A percentile compares a stretch with the other conserved stretches of the same genome.
Evolutionary conservation across 495 filamentous ascomycete genomes (phyloP).

Genomic region (Neurospora pannonica): DNA sequence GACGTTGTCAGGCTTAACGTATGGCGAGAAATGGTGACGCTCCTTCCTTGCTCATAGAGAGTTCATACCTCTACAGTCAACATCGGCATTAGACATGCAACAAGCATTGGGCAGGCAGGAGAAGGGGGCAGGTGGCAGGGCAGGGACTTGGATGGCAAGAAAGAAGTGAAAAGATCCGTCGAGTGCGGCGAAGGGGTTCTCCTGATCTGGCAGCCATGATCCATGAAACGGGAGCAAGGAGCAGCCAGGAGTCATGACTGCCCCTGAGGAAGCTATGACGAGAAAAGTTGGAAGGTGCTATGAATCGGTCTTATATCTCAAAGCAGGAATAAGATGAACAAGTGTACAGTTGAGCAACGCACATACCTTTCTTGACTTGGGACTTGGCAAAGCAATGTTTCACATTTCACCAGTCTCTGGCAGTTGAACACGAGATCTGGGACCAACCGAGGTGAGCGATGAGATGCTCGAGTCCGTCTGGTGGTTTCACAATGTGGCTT

Average conservation of each 20-base stretch:
- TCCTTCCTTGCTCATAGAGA: neutral
- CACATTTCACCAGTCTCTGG: neutral
- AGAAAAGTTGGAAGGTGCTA: neutral
- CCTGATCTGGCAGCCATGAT: neutral
- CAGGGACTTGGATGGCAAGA: neutral
- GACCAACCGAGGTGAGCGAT: neutral
- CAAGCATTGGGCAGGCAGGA: neutral
- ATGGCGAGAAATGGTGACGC: neutral
- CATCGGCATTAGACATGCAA: neutral
- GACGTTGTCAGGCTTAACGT: neutral
- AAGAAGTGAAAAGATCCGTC: neutral
- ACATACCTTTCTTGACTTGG: neutral
- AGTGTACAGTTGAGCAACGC: neutral
- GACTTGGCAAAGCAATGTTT: neutral
- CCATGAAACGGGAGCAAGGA: neutral
- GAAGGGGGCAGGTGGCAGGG: neutral
- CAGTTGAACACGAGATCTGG: neutral
- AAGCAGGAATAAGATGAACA: neutral
- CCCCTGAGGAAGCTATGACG: neutral
- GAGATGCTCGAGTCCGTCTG: neutral
- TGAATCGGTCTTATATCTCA: neutral
- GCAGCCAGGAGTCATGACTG: neutral
- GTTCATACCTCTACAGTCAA: neutral
- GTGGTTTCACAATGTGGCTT: neutral
- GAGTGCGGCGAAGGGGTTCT: neutral